Base-by-base conservation (phyloP, 169 alveolate species). In the Cryptosporidium felis region DNA sequence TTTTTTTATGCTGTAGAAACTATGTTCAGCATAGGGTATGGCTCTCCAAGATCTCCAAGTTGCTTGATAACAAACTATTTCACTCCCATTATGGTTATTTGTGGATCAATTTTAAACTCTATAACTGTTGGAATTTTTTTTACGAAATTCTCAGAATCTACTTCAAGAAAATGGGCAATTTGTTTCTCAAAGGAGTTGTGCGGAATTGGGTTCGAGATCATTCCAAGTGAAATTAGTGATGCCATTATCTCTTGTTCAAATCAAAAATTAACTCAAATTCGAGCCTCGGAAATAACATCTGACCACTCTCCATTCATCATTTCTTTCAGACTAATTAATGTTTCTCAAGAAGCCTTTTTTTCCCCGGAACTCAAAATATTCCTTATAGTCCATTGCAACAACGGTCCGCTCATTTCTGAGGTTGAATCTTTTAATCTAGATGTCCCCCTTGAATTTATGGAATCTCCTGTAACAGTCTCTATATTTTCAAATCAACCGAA, bases 371-470 rank as follows among this genome's bases (percentile, higher is more conserved):
- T 90, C 36, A 81, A 88, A 38, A 42, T 90, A 44, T 90, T 60
- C 58, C 58, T 90, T 23, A 32, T 90, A 14, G 5, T 62, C 10
- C 88, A 90, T 66, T 46, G 38, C 26, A 82, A 62, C 21, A 44
- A 74, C 4, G 90, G 88, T 0, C 80, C 81, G 16, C 85, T 80
- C 9, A 85, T 90, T 23, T 82, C 90, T 5, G 91, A 85, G 26
- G 63, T 90, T 18, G 58, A 66, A 23, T 49, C 81, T 30, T 90
- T 38, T 60, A 80, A 58, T 79, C 79, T 90, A 14, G 91, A 90
- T 81, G 88, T 89, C 23, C 93, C 93, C 14, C 80, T 90, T 47
- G 91, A 90, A 67, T 90, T 90, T 59, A 80, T 90, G 89, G 91
- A 82, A 40, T 34, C 88, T 34, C 93, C 93, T 26, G 61, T 90